Base-by-base conservation (phyloP, 2,329 filamentous ascomycete species). In the Claviceps paspali region DNA sequence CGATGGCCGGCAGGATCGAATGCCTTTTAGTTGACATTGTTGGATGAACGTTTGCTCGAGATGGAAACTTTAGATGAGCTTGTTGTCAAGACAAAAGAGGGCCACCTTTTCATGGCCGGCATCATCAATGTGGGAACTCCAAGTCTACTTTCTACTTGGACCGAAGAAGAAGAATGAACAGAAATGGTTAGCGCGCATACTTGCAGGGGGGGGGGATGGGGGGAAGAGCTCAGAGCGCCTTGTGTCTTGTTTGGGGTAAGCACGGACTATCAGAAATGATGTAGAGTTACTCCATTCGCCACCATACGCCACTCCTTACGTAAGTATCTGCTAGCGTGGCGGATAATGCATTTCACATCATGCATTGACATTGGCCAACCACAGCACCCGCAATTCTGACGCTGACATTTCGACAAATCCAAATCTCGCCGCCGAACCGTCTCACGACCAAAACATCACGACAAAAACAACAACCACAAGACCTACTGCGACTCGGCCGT, bases 1-100 rank as follows among this genome's bases (percentile, higher is more conserved):
- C 65, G 43, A 64, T 56, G 17, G 68, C 59, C 10, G 73, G 69
- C 40, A 73, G 55, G 48, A 71, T 63, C 0, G 74, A 78, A 45
- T 68, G 65, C 38, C 71, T 65, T 50, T 74, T 75, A 48, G 47
- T 61, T 18, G 63, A 63, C 57, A 60, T 60, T 36, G 30, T 46
- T 5, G 2, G 10, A n/a, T 29, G 5, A 23, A n/a, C n/a, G n/a
- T n/a, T n/a, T n/a, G n/a, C n/a, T n/a, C n/a, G n/a, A n/a, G n/a
- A n/a, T n/a, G n/a, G n/a, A n/a, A n/a, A n/a, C n/a, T n/a, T n/a
- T n/a, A n/a, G n/a, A n/a, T n/a, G n/a, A n/a, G n/a, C n/a, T n/a
- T n/a, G n/a, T n/a, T n/a, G n/a, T n/a, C n/a, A n/a, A n/a, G n/a
- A n/a, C n/a, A n/a, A n/a, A n/a, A n/a, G n/a, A n/a, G n/a, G n/a